Percentiles rank a stretch among this genome's conserved stretches.
phyloP scores from a whole-genome alignment of 306 rosid genomes.

The Fragaria nilgerrensis region DNA sequence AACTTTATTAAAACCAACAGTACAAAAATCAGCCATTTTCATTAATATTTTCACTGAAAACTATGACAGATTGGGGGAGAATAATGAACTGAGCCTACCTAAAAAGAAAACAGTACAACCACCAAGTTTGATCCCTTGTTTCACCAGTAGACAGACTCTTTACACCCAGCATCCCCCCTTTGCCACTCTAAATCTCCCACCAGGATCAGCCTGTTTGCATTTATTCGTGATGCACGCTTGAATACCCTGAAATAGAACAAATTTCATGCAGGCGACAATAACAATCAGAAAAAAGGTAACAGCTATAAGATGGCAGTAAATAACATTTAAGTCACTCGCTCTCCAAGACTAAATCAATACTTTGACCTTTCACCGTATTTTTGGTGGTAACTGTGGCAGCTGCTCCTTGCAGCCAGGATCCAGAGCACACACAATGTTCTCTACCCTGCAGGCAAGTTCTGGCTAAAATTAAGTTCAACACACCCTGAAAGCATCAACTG shows the following conservation, averaged over 20 bases:
- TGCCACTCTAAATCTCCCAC: conserved; percentile 95
- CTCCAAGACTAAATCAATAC: conserved; percentile 90
- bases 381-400: conserved; percentile 80
- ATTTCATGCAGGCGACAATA: conserved; percentile 4
- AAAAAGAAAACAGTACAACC: background rate
- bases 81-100: conserved; percentile 1
- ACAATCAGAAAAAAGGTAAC: conserved; percentile 20
- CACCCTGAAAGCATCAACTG: too few species aligned
- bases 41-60: conserved; percentile 6
- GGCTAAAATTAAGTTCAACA: conserved; percentile 24
- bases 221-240: conserved; percentile 74
- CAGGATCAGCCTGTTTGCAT: conserved; percentile 74
- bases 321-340: conserved; percentile 94
- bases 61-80: background rate
- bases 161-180: conserved; percentile 79
- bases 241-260: conserved; percentile 64
- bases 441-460: conserved; percentile 49
- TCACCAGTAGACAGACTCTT: conserved; percentile 86
- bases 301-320: conserved; percentile 10
- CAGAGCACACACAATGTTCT: conserved; percentile 80
- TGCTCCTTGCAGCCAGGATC: conserved; percentile 86
- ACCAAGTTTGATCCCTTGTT: conserved; percentile 67
- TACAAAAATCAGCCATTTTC: background rate
- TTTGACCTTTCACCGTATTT: conserved; percentile 73
- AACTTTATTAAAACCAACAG: background rate